phyloP scores from a whole-genome alignment of 2,329 filamentous ascomycete species.

The Aspergillus fischeri region DNA sequence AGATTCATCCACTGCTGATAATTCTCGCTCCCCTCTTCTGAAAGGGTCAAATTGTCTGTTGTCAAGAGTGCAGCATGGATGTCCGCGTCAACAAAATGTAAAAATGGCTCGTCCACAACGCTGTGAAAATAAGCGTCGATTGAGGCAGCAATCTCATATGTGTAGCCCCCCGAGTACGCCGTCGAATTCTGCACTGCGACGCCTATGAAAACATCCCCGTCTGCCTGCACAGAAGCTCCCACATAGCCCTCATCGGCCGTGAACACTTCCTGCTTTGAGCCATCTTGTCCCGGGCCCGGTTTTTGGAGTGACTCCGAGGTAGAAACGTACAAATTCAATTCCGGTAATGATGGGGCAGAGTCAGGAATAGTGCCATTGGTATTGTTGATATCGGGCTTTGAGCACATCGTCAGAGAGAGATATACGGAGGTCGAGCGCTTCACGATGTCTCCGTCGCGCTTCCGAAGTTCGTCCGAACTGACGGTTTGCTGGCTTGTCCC shows the following conservation, averaged over 20 bases:
- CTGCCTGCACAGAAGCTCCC: conserved; percentile 58
- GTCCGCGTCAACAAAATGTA: conserved; percentile 84
- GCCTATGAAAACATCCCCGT: conserved; percentile 69
- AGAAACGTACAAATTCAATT: conserved; percentile 76
- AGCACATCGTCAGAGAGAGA: conserved; percentile 81
- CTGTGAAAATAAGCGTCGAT: conserved; percentile 73
- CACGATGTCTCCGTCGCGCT: conserved; percentile 15
- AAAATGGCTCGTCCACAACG: conserved; percentile 50
- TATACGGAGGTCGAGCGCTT: conserved; percentile 56
- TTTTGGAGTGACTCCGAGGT: conserved; percentile 58
- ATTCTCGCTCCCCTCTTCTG: conserved; percentile 44
- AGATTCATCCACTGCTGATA: conserved; percentile 56
- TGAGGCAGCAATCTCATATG: conserved; percentile 77
- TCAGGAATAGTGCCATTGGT: conserved; percentile 25
- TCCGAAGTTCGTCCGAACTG: conserved; percentile 12
- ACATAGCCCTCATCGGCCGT: conserved; percentile 67
- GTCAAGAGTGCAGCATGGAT: conserved; percentile 72
- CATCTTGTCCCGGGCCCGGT: conserved; percentile 58
- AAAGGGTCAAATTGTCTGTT: conserved; percentile 62
- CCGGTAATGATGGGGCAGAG: conserved; percentile 54
- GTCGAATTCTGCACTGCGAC: conserved; percentile 67
- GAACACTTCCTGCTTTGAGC: conserved; percentile 38
- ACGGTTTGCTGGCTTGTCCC: conserved; percentile 10
- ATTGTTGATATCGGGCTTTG: conserved; percentile 61
- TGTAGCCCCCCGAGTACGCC: conserved; percentile 64